Percentiles rank a stretch among this genome's conserved stretches.
phyloP scores from a whole-genome alignment of 805 yeast species.

The Nakazawaea siamensis region DNA sequence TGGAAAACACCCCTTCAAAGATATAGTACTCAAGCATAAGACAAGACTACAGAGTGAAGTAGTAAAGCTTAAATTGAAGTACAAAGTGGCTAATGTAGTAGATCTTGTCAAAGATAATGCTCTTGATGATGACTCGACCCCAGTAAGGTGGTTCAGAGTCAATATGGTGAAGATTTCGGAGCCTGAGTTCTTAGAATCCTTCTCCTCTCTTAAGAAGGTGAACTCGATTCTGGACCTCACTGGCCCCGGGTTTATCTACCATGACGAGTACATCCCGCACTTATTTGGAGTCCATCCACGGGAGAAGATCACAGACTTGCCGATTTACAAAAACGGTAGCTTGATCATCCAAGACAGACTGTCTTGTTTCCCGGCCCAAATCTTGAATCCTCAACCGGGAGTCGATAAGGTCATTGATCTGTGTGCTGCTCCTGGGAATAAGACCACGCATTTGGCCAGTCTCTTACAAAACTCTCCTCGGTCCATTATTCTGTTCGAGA shows the following conservation, averaged over 20 bases:
- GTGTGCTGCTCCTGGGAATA: slow-evolving; percentile 98
- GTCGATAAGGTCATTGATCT: slow-evolving; percentile 69
- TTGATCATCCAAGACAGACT: slow-evolving; percentile 94
- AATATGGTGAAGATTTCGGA: slow-evolving; percentile 50
- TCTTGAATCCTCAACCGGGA: slow-evolving; percentile 55
- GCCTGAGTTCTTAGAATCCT: slow-evolving; percentile 30
- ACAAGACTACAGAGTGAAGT: slow-evolving; percentile 79
- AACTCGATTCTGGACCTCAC: slow-evolving; percentile 30
- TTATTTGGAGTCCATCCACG: slow-evolving; percentile 78
- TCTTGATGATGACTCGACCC: slow-evolving; percentile 44
- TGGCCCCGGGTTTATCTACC: slow-evolving; percentile 56
- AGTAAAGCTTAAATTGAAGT: slow-evolving; percentile 65
- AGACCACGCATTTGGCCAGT: slow-evolving; percentile 88
- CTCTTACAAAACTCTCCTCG: slow-evolving; percentile 31
- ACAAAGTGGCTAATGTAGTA: slow-evolving; percentile 49
- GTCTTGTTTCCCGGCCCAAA: slow-evolving; percentile 91
- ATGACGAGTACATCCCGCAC: slow-evolving; percentile 67
- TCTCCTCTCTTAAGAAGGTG: slow-evolving; percentile 39
- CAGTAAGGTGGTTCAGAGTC: slow-evolving; percentile 73
- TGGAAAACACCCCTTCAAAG: slow-evolving; percentile 83
- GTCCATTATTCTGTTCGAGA: slow-evolving; percentile 78
- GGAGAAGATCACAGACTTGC: slow-evolving; percentile 59
- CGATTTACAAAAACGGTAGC: slow-evolving; percentile 65
- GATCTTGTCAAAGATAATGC: slow-evolving; percentile 49
- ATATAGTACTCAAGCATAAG: slow-evolving; percentile 67